Evolutionary conservation across 345 rosid genomes (phyloP).

Genomic region (Salix exigua): DNA sequence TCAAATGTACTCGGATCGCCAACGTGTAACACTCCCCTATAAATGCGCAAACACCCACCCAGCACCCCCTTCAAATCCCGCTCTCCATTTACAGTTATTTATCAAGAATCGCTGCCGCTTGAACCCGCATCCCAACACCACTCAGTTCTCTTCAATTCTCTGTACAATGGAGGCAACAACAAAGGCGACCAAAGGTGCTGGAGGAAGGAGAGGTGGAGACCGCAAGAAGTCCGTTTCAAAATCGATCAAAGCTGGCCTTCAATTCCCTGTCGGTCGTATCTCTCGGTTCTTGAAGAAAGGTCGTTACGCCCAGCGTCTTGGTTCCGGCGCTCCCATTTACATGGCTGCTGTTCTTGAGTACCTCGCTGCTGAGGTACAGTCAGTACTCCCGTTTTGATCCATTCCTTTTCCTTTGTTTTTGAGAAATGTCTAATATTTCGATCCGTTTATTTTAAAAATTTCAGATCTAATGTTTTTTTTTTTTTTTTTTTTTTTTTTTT

Average conservation of each 20-base stretch:
- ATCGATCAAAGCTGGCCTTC: conserved; percentile 20
- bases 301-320: conserved; percentile 17
- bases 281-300: conserved; percentile 19
- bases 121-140: not conserved
- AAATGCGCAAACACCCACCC: not conserved
- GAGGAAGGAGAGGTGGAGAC: conserved; percentile 20
- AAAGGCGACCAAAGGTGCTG: conserved; percentile 18
- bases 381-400: not conserved
- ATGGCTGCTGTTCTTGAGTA: conserved; percentile 26
- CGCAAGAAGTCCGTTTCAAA: conserved; percentile 21
- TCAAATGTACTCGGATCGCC: not conserved
- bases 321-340: conserved; percentile 20
- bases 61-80: not conserved
- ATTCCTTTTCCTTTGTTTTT: not conserved
- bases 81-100: not conserved
- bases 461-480: not conserved
- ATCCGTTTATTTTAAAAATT: not conserved
- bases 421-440: not conserved
- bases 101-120: not conserved
- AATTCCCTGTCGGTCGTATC: conserved; percentile 27
- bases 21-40: not conserved
- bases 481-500: not conserved
- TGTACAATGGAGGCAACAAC: not conserved
- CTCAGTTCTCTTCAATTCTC: not conserved
- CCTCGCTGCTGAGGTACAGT: conserved; percentile 24